A percentile compares a stretch with the other conserved stretches of the same genome.
Conservation (phyloP, 176 grass and related monocot species). For the Alopecurus myosuroides region DNA sequence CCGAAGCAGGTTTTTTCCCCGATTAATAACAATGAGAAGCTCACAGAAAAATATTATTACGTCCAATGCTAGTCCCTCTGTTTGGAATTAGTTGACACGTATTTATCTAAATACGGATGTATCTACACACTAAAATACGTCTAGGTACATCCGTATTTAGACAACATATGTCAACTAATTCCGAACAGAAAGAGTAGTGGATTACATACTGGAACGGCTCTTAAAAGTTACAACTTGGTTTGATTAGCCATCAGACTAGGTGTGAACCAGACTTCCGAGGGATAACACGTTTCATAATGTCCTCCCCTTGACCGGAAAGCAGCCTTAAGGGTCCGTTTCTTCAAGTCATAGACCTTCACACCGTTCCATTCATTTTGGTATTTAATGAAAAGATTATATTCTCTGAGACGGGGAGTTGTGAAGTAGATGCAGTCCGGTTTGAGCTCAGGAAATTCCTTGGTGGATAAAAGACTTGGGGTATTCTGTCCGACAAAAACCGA, state of each 20-base stretch:
- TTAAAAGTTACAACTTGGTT: background rate
- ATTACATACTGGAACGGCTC: background rate
- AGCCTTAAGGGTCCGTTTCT: background rate
- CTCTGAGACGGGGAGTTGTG: background rate
- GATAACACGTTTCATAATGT: background rate
- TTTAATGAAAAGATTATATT: background rate
- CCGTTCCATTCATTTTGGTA: background rate
- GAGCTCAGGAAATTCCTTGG: background rate
- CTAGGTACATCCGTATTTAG: no score
- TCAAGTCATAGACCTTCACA: background rate
- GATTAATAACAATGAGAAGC: background rate
- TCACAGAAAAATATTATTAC: background rate
- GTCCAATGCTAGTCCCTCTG: background rate
- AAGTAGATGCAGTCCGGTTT: background rate
- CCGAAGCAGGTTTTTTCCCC: background rate
- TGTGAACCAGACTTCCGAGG: background rate
- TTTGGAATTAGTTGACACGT: no score
- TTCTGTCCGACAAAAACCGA: background rate
- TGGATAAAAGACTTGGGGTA: background rate
- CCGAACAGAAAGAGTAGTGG: no score
- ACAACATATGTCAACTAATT: no score
- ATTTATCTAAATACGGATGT: no score
- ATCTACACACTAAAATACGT: no score
- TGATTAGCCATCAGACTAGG: background rate
- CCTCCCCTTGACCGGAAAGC: background rate